These are phyloP conservation scores for Penicillium alfredii DNA, from an alignment of 495 filamentous ascomycete species.

Conservation along the genomic window DNA sequence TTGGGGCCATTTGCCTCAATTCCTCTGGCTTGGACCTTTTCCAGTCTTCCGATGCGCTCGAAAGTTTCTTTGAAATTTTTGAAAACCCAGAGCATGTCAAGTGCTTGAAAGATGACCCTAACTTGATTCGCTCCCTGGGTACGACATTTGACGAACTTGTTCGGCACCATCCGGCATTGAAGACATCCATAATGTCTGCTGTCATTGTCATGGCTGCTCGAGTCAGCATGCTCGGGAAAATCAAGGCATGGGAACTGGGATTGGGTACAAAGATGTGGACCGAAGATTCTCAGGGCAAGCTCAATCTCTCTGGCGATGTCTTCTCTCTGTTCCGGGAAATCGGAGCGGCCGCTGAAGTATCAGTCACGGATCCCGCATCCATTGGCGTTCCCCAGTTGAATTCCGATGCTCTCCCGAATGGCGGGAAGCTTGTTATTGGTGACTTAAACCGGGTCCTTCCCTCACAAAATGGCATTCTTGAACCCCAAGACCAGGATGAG, in stretches of 20 bases:
- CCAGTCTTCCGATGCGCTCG: slow-evolving; percentile 70
- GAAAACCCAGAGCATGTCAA: slow-evolving; percentile 87
- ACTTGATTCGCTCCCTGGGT: slow-evolving; percentile 54
- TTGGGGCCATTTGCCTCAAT: slow-evolving; percentile 92
- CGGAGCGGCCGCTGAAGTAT: slow-evolving; percentile 24
- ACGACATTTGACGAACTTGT: slow-evolving; percentile 89
- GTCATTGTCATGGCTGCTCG: slow-evolving; percentile 78
- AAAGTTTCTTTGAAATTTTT: slow-evolving; percentile 88
- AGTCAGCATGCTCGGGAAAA: slow-evolving; percentile 62
- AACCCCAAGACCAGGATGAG: slow-evolving; percentile 44
- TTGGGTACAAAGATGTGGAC: slow-evolving; percentile 77
- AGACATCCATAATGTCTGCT: slow-evolving; percentile 68
- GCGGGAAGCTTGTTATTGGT: slow-evolving; percentile 31
- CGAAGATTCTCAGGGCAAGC: slow-evolving; percentile 38
- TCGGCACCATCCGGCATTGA: slow-evolving; percentile 83
- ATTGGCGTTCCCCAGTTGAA: slow-evolving; percentile 33
- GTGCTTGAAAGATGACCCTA: slow-evolving; percentile 64
- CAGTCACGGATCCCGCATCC: slow-evolving; percentile 14
- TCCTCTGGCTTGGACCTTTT: slow-evolving; percentile 85
- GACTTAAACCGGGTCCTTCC: slow-evolving; percentile 27
- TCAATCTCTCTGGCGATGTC: slow-evolving; percentile 24
- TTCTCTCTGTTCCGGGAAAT: slow-evolving; percentile 33
- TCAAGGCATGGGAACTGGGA: slow-evolving; percentile 58
- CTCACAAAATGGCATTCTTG: slow-evolving; percentile 22
- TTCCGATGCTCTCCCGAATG: slow-evolving; percentile 30